phyloP scores from a whole-genome alignment of 208 protist genomes.

The Crithidia expoeki region DNA sequence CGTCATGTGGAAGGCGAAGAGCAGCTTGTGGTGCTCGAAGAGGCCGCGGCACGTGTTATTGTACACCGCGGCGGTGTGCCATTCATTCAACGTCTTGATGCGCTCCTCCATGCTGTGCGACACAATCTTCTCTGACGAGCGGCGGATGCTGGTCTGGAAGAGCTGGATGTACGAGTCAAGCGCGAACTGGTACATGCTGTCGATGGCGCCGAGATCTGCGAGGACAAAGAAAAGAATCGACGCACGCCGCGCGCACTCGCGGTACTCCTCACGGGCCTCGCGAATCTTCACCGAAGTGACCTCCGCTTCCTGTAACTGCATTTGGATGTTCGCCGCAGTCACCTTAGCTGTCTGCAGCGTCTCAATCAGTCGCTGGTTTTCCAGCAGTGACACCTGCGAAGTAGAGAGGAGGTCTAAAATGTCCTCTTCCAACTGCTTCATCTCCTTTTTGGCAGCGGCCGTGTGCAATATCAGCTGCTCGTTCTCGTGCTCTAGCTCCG shows the following conservation, averaged over 20 bases:
- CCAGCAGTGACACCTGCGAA: conserved; percentile 94
- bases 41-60: conserved; percentile 97
- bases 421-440: conserved; percentile 97
- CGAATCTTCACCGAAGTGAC: conserved; percentile 97
- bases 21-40: conserved; percentile 99
- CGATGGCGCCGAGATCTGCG: conserved; percentile 95
- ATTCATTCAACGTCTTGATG: conserved; percentile 95
- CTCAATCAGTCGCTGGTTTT: conserved; percentile 97
- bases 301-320: conserved; percentile 92
- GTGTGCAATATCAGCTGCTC: conserved; percentile 95
- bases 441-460: conserved; percentile 94
- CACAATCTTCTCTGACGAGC: conserved; percentile 90
- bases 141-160: conserved; percentile 96
- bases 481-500: conserved; percentile 98
- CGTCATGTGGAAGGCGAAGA: conserved; percentile 99
- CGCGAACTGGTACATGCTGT: conserved; percentile 99
- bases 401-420: conserved; percentile 96
- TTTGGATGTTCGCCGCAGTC: conserved; percentile 95
- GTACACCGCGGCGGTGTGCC: conserved; percentile 98
- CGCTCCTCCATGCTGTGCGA: conserved; percentile 90
- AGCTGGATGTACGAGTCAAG: conserved; percentile 97
- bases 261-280: conserved; percentile 96
- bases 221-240: conserved; percentile 99
- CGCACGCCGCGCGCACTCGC: conserved; percentile 94
- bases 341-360: conserved; percentile 98